Base-by-base conservation (phyloP, 192 early-diverging fungal genomes). In the Thoreauomyces humboldtii region DNA sequence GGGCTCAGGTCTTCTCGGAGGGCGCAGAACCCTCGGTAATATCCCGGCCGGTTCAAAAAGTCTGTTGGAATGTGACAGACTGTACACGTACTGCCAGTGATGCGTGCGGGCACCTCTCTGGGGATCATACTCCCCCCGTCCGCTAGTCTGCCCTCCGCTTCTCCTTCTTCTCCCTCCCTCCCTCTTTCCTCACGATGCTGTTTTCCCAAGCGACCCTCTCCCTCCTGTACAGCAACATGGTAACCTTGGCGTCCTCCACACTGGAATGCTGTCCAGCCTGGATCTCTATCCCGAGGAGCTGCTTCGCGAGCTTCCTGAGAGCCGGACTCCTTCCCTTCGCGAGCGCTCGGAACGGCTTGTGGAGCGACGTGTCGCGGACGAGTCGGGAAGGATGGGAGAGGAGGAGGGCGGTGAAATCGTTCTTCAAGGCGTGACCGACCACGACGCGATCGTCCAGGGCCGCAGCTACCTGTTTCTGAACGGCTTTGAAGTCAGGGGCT, bases 141-240 rank as follows among this genome's bases (percentile, higher is more conserved):
- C n/a, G n/a, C n/a, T n/a, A n/a, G n/a, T n/a, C n/a, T n/a, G n/a
- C n/a, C n/a, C n/a, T n/a, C n/a, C n/a, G n/a, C n/a, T n/a, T n/a
- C n/a, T n/a, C n/a, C n/a, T n/a, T n/a, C n/a, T n/a, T n/a, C n/a
- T n/a, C n/a, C n/a, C n/a, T n/a, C n/a, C n/a, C n/a, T n/a, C n/a
- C n/a, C n/a, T n/a, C n/a, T n/a, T 69, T 68, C 59, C 63, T 77
- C 27, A 21, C 11, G 41, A 77, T 25, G 9, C 29, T 65, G 14
- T 36, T 14, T 52, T 99, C 96, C 95, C 95, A 98, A 6, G 87
- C 84, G 0, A 81, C 71, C 73, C 89, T 89, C 51, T 84, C 84
- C 63, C 89, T 88, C 59, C 86, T 83, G 76, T 93, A 99, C 4
- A 99, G 64, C 43, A 93, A 63, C 86, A 99, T 96, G 4, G 92